Base-by-base conservation (phyloP, 345 rosid genomes). In the Bruguiera parviflora region DNA sequence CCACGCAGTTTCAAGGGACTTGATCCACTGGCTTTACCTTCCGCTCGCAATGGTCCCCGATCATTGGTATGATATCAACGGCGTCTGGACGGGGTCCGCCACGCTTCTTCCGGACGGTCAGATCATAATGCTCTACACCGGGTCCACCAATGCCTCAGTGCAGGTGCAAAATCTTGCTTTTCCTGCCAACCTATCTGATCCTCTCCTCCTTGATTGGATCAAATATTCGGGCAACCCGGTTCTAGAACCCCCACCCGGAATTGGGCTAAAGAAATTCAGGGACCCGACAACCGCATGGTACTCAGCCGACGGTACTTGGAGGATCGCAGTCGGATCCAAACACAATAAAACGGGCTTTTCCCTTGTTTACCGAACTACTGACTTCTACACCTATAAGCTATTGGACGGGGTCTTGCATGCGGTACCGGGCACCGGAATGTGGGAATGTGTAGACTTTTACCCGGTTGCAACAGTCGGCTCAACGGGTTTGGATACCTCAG, bases 401-500 rank as follows among this genome's bases (percentile, higher is more conserved):
- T 24, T 83, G 31, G 88, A 84, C 6, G 77, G 83, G 7, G 32
- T 79, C 29, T 75, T 95, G 75, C 96, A 95, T 69, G 76, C 76
- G 4, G 99, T 95, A 28, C 84, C 85, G 32, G 86, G 88, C 19
- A 95, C 97, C 9, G 97, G 99, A n/a, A 90, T 90, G 99, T 95
- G 99, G 99, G 99, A 95, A 82, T 95, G 96, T 31, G 87, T 95
- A 56, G 98, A 92, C 76, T 87, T 95, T 70, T 95, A 88, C 73
- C 99, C 99, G 3, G 89, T 95, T 22, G 80, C 93, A 0, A 70
- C 71, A 65, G 85, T 79, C 72, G 78, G 82, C 27, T 73, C 81
- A 19, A 49, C 52, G 0, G 99, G 93, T 20, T 75, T 92, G 65
- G 96, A 95, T 57, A 84, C 96, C 1, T 88, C 99, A 0, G 88